Base-by-base conservation (phyloP, 257 asterid species). In the Ajuga chamaepitys region DNA sequence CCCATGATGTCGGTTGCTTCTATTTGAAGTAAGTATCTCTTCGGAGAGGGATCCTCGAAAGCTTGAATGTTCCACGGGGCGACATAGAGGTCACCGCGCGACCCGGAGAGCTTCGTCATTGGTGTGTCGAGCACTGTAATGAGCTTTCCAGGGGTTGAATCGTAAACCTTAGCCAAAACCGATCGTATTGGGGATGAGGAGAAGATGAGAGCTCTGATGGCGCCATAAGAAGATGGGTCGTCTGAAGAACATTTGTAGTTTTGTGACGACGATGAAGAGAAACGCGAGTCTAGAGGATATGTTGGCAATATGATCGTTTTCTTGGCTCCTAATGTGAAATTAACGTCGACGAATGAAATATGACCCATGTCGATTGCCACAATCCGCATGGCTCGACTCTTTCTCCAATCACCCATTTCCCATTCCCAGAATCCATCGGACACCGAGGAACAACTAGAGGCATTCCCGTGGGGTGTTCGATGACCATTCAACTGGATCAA, bases 321-420 rank as follows among this genome's bases (percentile, higher is more conserved):
- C 78, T 77, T 79, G 51, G 78, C 71, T 67, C 95, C 91, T 55
- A 62, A 77, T 57, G 66, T 80, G 66, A 90, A 83, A 79, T 88
- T 71, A 38, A 82, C 16, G 71, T 90, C 99, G 30, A 78, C 74
- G 62, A 90, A 94, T 51, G 99, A 94, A 25, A 83, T 80, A 46
- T 51, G 84, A 24, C 96, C 97, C 58, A 80, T 70, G 74, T 94
- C 99, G 42, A 94, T 65, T 47, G 96, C 95, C 75, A 90, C 80
- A 76, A 94, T 72, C 11, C 96, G 95, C 96, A 94, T 88, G 24
- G 84, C 76, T 82, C 96, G 68, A 74, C 79, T 85, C 75, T 73
- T 78, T 57, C 92, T 84, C 99, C 97, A 94, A 67, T 94, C 99
- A 30, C 97, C 96, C 95, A 90, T 86, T 80, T 94, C 95, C 87